These are phyloP conservation scores for Daphne laureola DNA, from an alignment of 441 rosid species.

Conservation along the genomic window DNA sequence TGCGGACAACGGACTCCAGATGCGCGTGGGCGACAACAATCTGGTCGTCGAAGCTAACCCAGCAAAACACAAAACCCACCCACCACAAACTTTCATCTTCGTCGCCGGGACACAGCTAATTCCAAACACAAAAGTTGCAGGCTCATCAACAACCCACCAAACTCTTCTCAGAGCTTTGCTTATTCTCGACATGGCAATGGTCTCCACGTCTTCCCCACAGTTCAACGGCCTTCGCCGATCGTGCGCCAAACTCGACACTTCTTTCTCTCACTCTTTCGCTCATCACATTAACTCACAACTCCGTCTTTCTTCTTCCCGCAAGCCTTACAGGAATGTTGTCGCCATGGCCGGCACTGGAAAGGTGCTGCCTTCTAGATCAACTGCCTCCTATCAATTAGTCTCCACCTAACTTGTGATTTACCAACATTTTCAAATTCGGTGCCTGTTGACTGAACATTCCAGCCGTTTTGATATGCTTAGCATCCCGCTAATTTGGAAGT, in stretches of 20 bases:
- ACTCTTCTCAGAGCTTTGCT: too few species aligned
- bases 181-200: conserved; percentile 8
- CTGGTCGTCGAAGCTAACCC: neutral
- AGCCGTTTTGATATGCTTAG: too few species aligned
- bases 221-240: conserved; percentile 67
- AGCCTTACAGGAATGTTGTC: conserved; percentile 44
- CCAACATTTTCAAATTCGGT: neutral
- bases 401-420: too few species aligned
- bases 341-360: conserved; percentile 94
- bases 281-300: conserved; percentile 37
- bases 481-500: too few species aligned
- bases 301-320: conserved; percentile 40
- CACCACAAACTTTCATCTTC: neutral
- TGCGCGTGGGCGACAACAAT: neutral
- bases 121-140: neutral
- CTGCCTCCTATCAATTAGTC: too few species aligned
- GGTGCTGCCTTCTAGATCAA: conserved; percentile 21
- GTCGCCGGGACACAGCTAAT: neutral
- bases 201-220: conserved; percentile 27
- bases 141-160: neutral
- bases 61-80: neutral
- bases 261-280: conserved; percentile 28
- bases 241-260: conserved; percentile 35
- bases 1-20: neutral
- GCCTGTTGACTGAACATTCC: neutral